Base-by-base conservation (phyloP, 1,284 basidiomycete genomes). In the Papiliotrema laurentii region DNA sequence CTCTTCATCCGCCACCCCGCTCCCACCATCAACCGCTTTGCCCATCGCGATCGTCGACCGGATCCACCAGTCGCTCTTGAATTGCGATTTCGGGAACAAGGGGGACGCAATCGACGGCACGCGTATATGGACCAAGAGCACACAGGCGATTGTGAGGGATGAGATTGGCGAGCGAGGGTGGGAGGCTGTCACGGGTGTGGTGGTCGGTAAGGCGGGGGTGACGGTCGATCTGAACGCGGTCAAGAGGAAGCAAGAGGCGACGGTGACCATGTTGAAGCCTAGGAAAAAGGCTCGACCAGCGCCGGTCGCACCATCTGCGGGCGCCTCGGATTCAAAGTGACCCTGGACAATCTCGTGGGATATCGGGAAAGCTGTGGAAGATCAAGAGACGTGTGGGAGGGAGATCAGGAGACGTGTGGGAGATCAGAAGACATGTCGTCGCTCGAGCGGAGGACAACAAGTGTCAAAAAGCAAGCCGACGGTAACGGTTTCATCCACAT, bases 1-100 rank as follows among this genome's bases (percentile, higher is more conserved):
- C 19, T 4, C 37, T 13, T n/a, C n/a, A n/a, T n/a, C n/a, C n/a
- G n/a, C n/a, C n/a, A n/a, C 38, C 21, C 34, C 21, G 45, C 19
- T 30, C 39, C 38, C 4, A 37, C 28, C 24, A 36, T 30, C 9
- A 11, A 43, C 38, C 7, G 27, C 35, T 18, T 38, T 43, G 37
- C 14, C 28, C 79, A 83, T 63, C 81, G 79, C 81, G 53, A 76
- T 89, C 51, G 78, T 83, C 58, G 81, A 83, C 59, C 83, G 88
- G 16, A 76, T 92, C 16, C 71, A 86, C 58, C 77, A 78, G 22
- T 80, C 82, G 38, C 73, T 92, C 53, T 78, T 83, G 68, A 86
- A 84, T 41, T 81, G 86, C 58, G 89, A 91, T 64, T 93, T 91
- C 69, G 83, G 83, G 28, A 83, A 80, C 2, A 67, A 72, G 5